These are phyloP conservation scores for Allantophomopsis lycopodina DNA, from an alignment of 2,329 filamentous ascomycete genomes.

Conservation along the genomic window DNA sequence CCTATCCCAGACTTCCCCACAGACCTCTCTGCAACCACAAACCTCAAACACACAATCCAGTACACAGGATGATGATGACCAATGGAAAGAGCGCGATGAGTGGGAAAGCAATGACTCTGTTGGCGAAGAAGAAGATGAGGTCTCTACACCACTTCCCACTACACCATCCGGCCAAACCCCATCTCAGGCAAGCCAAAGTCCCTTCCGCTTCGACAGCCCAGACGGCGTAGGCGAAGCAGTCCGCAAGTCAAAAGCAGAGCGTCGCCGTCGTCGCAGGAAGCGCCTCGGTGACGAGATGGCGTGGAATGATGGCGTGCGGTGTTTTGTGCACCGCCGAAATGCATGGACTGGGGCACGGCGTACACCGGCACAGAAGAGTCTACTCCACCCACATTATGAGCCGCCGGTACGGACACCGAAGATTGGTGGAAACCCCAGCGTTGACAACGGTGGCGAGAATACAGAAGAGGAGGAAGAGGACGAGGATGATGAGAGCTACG, in stretches of 20 bases:
- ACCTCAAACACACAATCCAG: not conserved
- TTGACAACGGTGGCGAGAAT: conserved; percentile 1
- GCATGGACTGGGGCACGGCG: conserved; percentile 72
- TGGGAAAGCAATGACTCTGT: conserved; percentile 17
- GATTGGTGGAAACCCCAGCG: not conserved
- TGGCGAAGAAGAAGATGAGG: conserved; percentile 5
- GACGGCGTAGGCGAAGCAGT: conserved; percentile 20
- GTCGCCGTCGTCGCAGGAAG: conserved; percentile 28
- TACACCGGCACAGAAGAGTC: conserved; percentile 25
- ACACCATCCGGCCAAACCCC: conserved; percentile 4
- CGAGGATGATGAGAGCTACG: conserved; percentile 10
- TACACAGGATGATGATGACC: not conserved
- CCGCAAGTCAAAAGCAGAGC: conserved; percentile 7
- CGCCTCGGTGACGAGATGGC: conserved; percentile 48
- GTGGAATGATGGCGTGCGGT: conserved; percentile 75
- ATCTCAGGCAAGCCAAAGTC: conserved; percentile 9
- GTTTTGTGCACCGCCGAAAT: conserved; percentile 65
- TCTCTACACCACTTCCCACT: not conserved
- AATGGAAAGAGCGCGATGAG: conserved; percentile 19
- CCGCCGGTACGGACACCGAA: no score
- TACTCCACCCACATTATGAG: conserved; percentile 25
- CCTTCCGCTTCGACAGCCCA: conserved; percentile 24
- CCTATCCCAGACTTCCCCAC: no score
- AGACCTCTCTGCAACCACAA: not conserved
- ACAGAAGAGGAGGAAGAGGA: conserved; percentile 10